Conservation (phyloP, 129 eudicot species). For the Dittrichia graveolens region DNA sequence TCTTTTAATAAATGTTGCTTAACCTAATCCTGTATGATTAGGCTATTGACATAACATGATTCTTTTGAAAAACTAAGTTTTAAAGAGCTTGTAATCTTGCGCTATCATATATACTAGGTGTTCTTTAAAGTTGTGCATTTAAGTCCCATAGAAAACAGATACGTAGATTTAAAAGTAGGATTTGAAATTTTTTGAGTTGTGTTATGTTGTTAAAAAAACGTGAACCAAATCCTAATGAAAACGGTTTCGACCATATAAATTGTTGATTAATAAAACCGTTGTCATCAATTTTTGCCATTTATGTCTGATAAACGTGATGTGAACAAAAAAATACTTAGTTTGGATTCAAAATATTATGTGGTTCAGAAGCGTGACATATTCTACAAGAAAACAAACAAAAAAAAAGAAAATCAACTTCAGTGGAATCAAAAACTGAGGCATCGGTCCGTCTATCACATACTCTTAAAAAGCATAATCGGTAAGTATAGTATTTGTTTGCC, state of each 20-base stretch:
- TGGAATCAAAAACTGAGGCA: conserved; percentile 3
- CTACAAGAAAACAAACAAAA: neutral
- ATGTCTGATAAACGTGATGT: neutral
- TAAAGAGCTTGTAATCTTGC: no score
- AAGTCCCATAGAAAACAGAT: no score
- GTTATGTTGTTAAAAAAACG: no score
- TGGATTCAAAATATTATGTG: conserved; percentile 27
- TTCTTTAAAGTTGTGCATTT: no score
- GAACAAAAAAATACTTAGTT: conserved; percentile 15
- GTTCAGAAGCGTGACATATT: conserved; percentile 22
- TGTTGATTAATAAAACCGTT: neutral
- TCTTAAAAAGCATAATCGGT: neutral
- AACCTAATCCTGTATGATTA: neutral
- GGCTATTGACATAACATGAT: neutral
- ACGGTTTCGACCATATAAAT: conserved; percentile 17
- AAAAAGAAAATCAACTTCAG: conserved; percentile 15
- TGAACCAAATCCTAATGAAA: neutral
- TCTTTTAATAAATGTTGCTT: neutral
- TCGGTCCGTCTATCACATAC: conserved; percentile 2
- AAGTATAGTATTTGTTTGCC: no score
- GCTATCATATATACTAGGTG: no score
- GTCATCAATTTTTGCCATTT: neutral
- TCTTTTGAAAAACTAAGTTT: neutral
- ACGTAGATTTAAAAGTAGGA: no score
- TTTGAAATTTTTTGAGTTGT: no score